Evolutionary conservation across 2,329 filamentous ascomycete species (phyloP).

Genomic region (Thelonectria blattea): DNA sequence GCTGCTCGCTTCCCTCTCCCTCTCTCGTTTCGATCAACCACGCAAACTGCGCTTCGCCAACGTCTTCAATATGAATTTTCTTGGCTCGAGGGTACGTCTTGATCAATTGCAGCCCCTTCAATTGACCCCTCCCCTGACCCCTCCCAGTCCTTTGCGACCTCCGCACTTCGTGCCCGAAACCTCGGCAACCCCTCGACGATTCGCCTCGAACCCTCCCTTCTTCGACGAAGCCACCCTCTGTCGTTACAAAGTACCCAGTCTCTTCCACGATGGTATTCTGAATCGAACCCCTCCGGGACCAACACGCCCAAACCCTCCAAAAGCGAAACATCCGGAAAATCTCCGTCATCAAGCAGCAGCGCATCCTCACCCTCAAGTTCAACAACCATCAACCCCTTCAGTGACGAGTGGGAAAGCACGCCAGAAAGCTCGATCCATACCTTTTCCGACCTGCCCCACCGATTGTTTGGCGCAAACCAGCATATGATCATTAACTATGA

Average conservation of each 20-base stretch:
- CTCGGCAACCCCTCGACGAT: conserved; percentile 26
- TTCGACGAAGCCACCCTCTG: conserved; percentile 16
- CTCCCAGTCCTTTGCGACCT: conserved; percentile 25
- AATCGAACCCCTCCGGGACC: conserved; percentile 18
- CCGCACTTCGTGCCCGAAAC: conserved; percentile 27
- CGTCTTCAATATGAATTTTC: conserved; percentile 27
- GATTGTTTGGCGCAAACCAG: conserved; percentile 89
- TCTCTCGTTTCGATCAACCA: conserved; percentile 2
- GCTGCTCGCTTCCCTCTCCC: conserved; percentile 18
- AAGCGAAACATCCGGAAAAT: conserved; percentile 18
- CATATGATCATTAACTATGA: conserved; percentile 96
- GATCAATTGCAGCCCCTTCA: neutral
- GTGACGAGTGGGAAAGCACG: conserved; percentile 52
- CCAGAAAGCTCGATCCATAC: conserved; percentile 49
- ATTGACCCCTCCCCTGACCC: conserved; percentile 22
- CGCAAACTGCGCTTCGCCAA: neutral
- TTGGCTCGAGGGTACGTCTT: conserved; percentile 34
- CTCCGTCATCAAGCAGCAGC: conserved; percentile 20
- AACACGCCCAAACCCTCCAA: conserved; percentile 15
- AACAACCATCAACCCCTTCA: conserved; percentile 44
- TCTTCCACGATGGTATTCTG: conserved; percentile 31
- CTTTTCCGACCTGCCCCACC: conserved; percentile 53
- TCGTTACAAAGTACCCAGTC: conserved; percentile 6
- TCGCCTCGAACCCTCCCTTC: conserved; percentile 16
- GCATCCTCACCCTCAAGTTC: conserved; percentile 32